Base-by-base conservation (phyloP, 2,329 filamentous ascomycete species). In the Coniochaeta ligniaria region DNA sequence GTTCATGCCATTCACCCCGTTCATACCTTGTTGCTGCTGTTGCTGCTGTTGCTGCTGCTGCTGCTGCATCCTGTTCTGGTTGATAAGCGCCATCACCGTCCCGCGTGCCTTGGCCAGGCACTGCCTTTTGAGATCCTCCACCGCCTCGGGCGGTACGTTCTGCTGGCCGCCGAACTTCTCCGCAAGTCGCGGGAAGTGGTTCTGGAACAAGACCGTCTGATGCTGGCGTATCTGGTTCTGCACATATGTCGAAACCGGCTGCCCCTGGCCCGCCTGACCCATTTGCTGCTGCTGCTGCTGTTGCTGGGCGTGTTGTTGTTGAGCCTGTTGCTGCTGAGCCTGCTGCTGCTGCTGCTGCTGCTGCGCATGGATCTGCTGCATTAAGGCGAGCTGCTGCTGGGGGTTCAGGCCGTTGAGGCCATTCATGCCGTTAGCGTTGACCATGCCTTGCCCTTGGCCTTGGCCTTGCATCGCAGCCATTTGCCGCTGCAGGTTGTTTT, bases 401-500 rank as follows among this genome's bases (percentile, higher is more conserved):
- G 78, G 76, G 66, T 76, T 70, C 3, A 52, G 24, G 24, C 14
- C 24, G 43, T 47, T 47, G 9, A 47, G 8, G 22, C 43, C 43
- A 60, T 41, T 41, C 38, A 75, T 76, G 59, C 70, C 65, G 36
- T 73, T 72, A 24, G 70, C 71, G 61, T 75, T 77, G 71, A 78
- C 75, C 67, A 79, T 76, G 62, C 76, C 74, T 22, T 69, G 69
- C 7, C 63, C 63, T 22, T 63, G 61, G 62, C 76, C 74, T 24
- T 69, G 69, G 6, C 63, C 63, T 33, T 63, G 61, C 22, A 43
- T 41, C 20, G 67, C 70, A 12, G 66, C 69, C 65, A 73, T 68
- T 63, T 73, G 75, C 43, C 71, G 70, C 62, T 73, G 71, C 70
- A 75, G 72, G 36, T 72, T 73, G 41, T 75, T 76, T 69, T 70